phyloP scores from a whole-genome alignment of 192 early-diverging fungal species.

The Podochytrium sp. region DNA sequence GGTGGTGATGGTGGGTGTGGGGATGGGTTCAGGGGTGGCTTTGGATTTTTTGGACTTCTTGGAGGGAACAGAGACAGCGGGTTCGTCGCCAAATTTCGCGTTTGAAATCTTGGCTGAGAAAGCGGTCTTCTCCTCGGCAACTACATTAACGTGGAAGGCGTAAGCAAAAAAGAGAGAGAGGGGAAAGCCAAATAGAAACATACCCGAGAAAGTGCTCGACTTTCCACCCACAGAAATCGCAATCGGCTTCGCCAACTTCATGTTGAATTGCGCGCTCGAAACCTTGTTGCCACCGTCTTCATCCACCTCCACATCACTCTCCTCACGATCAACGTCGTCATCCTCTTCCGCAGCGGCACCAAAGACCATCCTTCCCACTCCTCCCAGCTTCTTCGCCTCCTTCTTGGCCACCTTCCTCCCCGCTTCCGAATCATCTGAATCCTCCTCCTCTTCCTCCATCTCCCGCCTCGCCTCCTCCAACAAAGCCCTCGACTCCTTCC shows the following conservation, averaged over 20 bases:
- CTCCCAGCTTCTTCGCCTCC: slow-evolving; percentile 38
- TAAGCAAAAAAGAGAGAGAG: too few species aligned
- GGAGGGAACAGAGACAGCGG: neutral
- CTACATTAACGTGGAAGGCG: too few species aligned
- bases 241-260: slow-evolving; percentile 11
- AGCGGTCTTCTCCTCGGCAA: neutral
- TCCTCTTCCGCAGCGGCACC: slow-evolving; percentile 45
- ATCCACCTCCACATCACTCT: neutral
- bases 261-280: slow-evolving; percentile 11
- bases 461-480: slow-evolving; percentile 20
- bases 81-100: neutral
- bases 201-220: neutral
- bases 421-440: slow-evolving; percentile 39
- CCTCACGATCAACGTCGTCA: slow-evolving; percentile 16
- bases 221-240: neutral
- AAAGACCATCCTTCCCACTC: slow-evolving; percentile 69
- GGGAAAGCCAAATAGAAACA: too few species aligned
- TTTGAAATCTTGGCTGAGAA: neutral
- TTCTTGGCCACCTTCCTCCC: slow-evolving; percentile 27
- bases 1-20: neutral
- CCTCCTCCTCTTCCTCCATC: slow-evolving; percentile 49
- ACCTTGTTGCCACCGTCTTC: neutral
- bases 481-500: slow-evolving; percentile 23
- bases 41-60: slow-evolving; percentile 8
- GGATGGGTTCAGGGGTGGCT: neutral